Evolutionary conservation across 2,329 filamentous ascomycete genomes (phyloP).

Genomic region (Stenocarpella maydis): DNA sequence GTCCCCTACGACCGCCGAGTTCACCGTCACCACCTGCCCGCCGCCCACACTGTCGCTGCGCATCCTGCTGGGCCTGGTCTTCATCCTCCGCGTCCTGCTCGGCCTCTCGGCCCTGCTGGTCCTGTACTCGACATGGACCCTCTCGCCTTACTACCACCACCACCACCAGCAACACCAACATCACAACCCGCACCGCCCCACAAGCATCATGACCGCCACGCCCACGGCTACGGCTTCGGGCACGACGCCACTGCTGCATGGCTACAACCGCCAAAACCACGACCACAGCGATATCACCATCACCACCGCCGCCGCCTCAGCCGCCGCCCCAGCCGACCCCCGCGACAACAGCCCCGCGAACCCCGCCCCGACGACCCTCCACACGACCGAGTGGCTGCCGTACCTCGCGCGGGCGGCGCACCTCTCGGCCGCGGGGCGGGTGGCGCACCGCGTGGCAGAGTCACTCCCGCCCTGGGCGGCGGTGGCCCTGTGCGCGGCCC

Average conservation of each 20-base stretch:
- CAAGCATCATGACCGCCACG: conserved; percentile 25
- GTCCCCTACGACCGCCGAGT: conserved; percentile 89
- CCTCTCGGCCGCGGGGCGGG: conserved; percentile 44
- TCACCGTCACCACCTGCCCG: conserved; percentile 86
- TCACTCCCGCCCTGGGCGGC: conserved; percentile 51
- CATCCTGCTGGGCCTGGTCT: conserved; percentile 53
- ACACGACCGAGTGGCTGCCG: conserved; percentile 39
- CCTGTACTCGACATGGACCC: conserved; percentile 58
- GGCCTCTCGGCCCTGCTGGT: conserved; percentile 54
- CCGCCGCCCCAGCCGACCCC: conserved; percentile 4
- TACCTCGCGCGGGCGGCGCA: conserved; percentile 41
- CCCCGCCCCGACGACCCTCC: conserved; percentile 31
- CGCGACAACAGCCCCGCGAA: conserved; percentile 30
- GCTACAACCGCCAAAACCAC: neutral
- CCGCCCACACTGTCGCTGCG: conserved; percentile 57
- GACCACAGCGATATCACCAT: neutral
- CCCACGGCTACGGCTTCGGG: neutral
- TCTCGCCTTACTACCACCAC: conserved; percentile 43
- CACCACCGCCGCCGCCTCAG: neutral
- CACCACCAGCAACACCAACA: conserved; percentile 35
- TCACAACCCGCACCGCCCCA: conserved; percentile 30
- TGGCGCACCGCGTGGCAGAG: conserved; percentile 45
- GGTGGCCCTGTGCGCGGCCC: conserved; percentile 46
- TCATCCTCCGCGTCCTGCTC: conserved; percentile 53
- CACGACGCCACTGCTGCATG: conserved; percentile 18